Conservation (phyloP, 768 basidiomycete genomes). For the Tricholoma terreum region DNA sequence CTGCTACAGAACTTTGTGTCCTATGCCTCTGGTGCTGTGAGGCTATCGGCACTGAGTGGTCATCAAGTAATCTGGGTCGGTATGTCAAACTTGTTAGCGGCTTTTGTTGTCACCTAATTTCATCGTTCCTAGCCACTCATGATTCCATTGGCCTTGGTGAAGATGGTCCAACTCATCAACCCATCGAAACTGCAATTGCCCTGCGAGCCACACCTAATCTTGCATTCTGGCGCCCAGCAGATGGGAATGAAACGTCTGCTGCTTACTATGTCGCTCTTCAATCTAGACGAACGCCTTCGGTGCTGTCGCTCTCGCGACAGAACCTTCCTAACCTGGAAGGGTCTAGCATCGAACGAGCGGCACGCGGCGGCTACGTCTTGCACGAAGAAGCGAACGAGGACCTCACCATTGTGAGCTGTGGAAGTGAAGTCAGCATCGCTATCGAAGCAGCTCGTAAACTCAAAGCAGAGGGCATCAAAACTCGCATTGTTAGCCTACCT, state of each 20-base stretch:
- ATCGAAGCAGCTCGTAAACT: conserved; percentile 84
- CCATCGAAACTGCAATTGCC: conserved; percentile 83
- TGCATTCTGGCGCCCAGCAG: conserved; percentile 90
- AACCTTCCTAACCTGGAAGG: conserved; percentile 91
- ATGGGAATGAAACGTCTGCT: conserved; percentile 97
- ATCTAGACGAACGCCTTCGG: conserved; percentile 75
- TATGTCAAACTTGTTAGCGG: conserved; percentile 33
- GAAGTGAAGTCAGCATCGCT: conserved; percentile 86
- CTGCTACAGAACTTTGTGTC: conserved; percentile 80
- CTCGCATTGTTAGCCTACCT: conserved; percentile 82
- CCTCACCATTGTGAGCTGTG: conserved; percentile 85
- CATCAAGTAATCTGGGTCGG: conserved; percentile 94
- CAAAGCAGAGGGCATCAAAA: conserved; percentile 72
- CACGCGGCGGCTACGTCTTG: conserved; percentile 86
- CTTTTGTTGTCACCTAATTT: background rate
- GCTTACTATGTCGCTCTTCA: conserved; percentile 79
- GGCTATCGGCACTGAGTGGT: conserved; percentile 83
- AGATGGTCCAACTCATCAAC: conserved; percentile 96
- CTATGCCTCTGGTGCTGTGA: conserved; percentile 90
- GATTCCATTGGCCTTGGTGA: conserved; percentile 92
- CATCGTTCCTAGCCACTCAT: conserved; percentile 66
- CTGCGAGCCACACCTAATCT: conserved; percentile 89
- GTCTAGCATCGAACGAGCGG: conserved; percentile 80
- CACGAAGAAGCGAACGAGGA: conserved; percentile 78
- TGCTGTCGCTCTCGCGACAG: conserved; percentile 81